Evolutionary conservation across 345 rosid genomes (phyloP), one percentile per base, ranked within the genome.

Genomic region (Linum tenue): DNA sequence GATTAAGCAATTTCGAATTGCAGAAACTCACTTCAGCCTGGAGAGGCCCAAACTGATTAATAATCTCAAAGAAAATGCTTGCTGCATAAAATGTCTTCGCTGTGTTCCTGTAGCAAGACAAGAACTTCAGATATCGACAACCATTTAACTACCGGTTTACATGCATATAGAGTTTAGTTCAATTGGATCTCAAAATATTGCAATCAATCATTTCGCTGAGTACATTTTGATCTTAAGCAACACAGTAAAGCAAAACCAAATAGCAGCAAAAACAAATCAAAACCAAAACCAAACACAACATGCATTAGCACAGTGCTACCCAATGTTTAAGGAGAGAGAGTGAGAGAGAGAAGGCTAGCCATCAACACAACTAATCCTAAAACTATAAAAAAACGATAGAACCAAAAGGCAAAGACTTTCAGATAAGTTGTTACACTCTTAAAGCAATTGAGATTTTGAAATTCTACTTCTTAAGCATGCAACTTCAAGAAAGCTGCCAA

Each of bases 71-170:
- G 85, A 94, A 94, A 57, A 94, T 85, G 84, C 87, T 90, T 3
- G 97, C 97, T 5, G 99, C 99, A 76, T 94, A 94, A 74, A 94
- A 94, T 14, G 97, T 94, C 81, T 94, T 94, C 61, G 99, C 99
- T 35, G 97, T 90, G 72, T 75, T 84, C 87, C 99, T 94, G 96
- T 57, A 66, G 75, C 36, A 77, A 73, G 58, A 36, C 73, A 75
- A 67, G 48, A 67, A 5, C 36, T 60, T 58, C 60, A 48, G 11
- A 9, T 9, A 15, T 48, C 31, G 31, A 22, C 31, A 22, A 41
- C 35, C 61, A 64, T 62, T 67, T 56, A 39, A 16, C 61, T 9
- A 58, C 43, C 37, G 16, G n/a, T 59, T 62, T 14, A 43, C 50
- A 55, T 17, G 53, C 44, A 66, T 15, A 67, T 53, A 60, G 14